phyloP scores from a whole-genome alignment of 2,329 filamentous ascomycete genomes.

The Alternaria infectoria region DNA sequence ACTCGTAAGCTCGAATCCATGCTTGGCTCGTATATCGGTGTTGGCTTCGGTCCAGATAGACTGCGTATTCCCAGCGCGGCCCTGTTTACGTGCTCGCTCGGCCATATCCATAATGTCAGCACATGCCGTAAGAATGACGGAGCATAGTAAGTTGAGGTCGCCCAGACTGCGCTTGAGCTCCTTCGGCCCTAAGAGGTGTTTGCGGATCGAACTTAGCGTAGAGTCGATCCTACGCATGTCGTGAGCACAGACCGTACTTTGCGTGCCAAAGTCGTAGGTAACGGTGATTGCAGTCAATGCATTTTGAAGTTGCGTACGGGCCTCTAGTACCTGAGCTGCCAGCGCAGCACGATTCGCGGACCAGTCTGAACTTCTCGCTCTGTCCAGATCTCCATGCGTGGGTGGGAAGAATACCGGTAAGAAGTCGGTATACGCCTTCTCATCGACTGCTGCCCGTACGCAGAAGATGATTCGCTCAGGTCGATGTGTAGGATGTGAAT shows the following conservation, averaged over 20 bases:
- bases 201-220: slow-evolving; percentile 21
- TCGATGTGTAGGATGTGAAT: slow-evolving; percentile 20
- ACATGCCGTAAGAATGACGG: slow-evolving; percentile 29
- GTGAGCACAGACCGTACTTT: not conserved
- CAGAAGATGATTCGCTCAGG: slow-evolving; percentile 44
- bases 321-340: slow-evolving; percentile 23
- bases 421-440: slow-evolving; percentile 38
- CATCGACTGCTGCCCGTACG: slow-evolving; percentile 30
- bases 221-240: slow-evolving; percentile 21
- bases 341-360: slow-evolving; percentile 17
- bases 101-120: slow-evolving; percentile 28
- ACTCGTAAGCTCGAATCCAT: slow-evolving; percentile 21
- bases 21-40: slow-evolving; percentile 20
- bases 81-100: slow-evolving; percentile 25
- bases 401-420: slow-evolving; percentile 43
- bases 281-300: slow-evolving; percentile 21
- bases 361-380: slow-evolving; percentile 13
- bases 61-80: not conserved
- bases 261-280: slow-evolving; percentile 14
- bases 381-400: slow-evolving; percentile 38
- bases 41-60: slow-evolving; percentile 37
- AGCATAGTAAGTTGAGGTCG: slow-evolving; percentile 35
- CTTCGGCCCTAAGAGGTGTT: slow-evolving; percentile 14
- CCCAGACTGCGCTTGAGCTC: slow-evolving; percentile 7
- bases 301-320: slow-evolving; percentile 24